Base-by-base conservation (phyloP, 2,329 filamentous ascomycete genomes). In the Ambrosiella beaveri region DNA sequence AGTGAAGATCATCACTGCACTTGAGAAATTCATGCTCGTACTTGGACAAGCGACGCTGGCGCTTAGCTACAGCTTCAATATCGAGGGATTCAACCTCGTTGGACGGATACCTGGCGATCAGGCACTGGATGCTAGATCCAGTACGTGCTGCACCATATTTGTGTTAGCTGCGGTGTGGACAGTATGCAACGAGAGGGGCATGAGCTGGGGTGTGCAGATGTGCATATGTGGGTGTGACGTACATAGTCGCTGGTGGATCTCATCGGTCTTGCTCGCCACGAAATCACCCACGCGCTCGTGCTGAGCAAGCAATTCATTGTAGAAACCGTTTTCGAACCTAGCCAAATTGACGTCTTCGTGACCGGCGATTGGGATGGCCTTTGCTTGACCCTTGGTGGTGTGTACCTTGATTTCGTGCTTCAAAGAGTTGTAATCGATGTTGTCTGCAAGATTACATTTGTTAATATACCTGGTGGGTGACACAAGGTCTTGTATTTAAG, bases 401-500 rank as follows among this genome's bases (percentile, higher is more conserved):
- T 88, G 80, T 61, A 78, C 78, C 69, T 91, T 93, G 74, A 94
- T 91, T 65, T 87, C 77, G 68, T 86, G 78, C 70, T 94, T 94
- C 62, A 94, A 78, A 54, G 86, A 85, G 68, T 91, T 88, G 74
- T 94, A 94, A 69, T 93, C 88, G 70, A 94, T 81, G 70, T 94
- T 93, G 68, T 90, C 84, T 88, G 68, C 39, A 35, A 36, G 17
- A 49, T 27, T 15, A n/a, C n/a, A 15, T 35, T 11, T 15, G 12
- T 54, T 54, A 38, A 5, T 41, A 27, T 27, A 27, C 27, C 27
- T 27, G 27, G 3, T 27, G 27, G 27, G 27, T 4, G 27, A 27
- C 27, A 27, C 27, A 27, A 27, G 27, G 27, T 27, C 27, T 27
- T 27, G 27, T 2, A 27, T 27, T 27, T 27, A 27, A 27, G 27